These are phyloP conservation scores for Cutaneotrichosporon dermatis DNA, from an alignment of 1,284 basidiomycete genomes.

Conservation along the genomic window DNA sequence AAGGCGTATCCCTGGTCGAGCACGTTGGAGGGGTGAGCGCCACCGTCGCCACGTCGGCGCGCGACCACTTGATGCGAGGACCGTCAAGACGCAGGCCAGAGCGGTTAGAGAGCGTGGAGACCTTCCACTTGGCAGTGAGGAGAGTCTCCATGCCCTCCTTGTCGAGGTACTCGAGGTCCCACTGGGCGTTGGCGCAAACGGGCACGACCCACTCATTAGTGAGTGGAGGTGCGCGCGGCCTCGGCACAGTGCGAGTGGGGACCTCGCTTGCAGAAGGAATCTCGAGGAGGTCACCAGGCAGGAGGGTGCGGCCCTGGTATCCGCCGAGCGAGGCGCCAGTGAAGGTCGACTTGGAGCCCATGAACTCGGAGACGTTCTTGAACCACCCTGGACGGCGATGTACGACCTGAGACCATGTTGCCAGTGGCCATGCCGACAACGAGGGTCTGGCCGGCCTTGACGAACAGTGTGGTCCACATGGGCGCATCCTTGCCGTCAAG, in stretches of 20 bases:
- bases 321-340: constrained; percentile 34
- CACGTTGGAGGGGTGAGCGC: constrained; percentile 67
- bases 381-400: constrained; percentile 61
- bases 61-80: constrained; percentile 58
- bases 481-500: constrained; percentile 51
- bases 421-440: constrained; percentile 43
- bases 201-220: constrained; percentile 17
- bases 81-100: constrained; percentile 48
- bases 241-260: constrained; percentile 8
- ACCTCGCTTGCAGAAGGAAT: constrained; percentile 1
- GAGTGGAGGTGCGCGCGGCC: constrained; percentile 10
- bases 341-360: constrained; percentile 54
- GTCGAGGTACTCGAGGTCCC: constrained; percentile 22
- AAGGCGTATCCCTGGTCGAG: constrained; percentile 64
- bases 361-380: constrained; percentile 55
- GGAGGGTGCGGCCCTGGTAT: constrained; percentile 54
- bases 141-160: constrained; percentile 28
- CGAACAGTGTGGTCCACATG: constrained; percentile 56
- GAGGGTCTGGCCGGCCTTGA: constrained; percentile 54
- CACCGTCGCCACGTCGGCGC: constrained; percentile 62
- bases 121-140: constrained; percentile 36
- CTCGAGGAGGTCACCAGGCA: constrained; percentile 47
- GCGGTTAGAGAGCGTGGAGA: constrained; percentile 41
- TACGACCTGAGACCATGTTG: constrained; percentile 59
- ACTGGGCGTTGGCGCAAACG: constrained; percentile 20